These are phyloP conservation scores for Reutealis trisperma DNA, from an alignment of 345 rosid species.

Conservation along the genomic window DNA sequence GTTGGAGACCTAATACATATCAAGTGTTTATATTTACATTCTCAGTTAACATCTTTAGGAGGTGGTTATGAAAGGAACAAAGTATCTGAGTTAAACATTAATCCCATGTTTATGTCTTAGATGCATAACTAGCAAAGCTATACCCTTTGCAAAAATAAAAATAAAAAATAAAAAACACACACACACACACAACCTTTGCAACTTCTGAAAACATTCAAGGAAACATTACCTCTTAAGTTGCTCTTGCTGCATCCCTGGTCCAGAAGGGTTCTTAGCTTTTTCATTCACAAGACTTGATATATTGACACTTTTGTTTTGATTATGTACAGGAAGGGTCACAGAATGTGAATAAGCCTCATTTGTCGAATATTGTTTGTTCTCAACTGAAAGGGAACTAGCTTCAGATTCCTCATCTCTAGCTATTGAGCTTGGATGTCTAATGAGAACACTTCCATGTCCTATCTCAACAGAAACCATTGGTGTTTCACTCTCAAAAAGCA, in stretches of 20 bases:
- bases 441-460: slow-evolving; percentile 94
- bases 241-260: slow-evolving; percentile 56
- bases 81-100: background rate
- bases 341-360: slow-evolving; percentile 68
- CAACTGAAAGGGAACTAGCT: slow-evolving; percentile 91
- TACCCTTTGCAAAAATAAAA: background rate
- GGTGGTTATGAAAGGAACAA: background rate
- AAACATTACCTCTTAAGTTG: slow-evolving; percentile 58
- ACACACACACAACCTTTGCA: background rate
- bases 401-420: slow-evolving; percentile 97
- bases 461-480: slow-evolving; percentile 97
- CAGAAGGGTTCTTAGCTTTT: slow-evolving; percentile 42
- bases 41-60: slow-evolving; percentile 4
- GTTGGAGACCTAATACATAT: background rate
- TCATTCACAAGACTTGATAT: slow-evolving; percentile 32
- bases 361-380: slow-evolving; percentile 54
- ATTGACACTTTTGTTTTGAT: slow-evolving; percentile 34
- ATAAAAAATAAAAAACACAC: no score
- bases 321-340: slow-evolving; percentile 42
- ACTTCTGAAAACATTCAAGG: background rate
- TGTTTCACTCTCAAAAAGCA: slow-evolving; percentile 83
- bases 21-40: background rate
- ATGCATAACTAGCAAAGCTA: background rate
- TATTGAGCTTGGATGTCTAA: slow-evolving; percentile 73
- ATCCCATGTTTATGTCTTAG: background rate